Conservation (phyloP, 805 yeast genomes). For the Candida odintsovae region DNA sequence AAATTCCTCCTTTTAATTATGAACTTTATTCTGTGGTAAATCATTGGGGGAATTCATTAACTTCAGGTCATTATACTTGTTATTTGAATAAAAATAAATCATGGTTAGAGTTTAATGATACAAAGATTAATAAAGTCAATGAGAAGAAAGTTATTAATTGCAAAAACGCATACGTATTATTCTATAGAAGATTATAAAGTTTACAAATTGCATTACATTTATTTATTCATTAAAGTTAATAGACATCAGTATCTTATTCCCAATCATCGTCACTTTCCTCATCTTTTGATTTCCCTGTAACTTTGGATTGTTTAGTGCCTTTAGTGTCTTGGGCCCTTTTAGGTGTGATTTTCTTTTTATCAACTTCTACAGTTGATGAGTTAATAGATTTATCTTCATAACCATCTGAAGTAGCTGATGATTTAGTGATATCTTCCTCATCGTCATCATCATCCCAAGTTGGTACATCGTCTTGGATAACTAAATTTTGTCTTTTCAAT, state of each 20-base stretch:
- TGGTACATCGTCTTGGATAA: slow-evolving; percentile 43
- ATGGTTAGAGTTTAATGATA: slow-evolving; percentile 75
- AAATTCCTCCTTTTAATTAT: slow-evolving; percentile 74
- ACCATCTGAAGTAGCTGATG: slow-evolving; percentile 28
- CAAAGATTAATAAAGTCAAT: slow-evolving; percentile 51
- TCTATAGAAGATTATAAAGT: slow-evolving; percentile 45
- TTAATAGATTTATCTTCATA: slow-evolving; percentile 34
- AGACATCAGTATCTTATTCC: slow-evolving; percentile 34
- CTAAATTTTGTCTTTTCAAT: slow-evolving; percentile 28
- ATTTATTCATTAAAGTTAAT: no score
- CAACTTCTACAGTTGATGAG: slow-evolving; percentile 31
- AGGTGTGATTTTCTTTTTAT: slow-evolving; percentile 1
- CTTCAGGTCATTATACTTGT: slow-evolving; percentile 87
- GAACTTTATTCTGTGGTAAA: slow-evolving; percentile 75
- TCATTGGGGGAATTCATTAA: slow-evolving; percentile 67
- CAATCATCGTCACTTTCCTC: slow-evolving; percentile 55
- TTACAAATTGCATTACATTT: background rate
- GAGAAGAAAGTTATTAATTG: slow-evolving; percentile 53
- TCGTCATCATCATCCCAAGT: slow-evolving; percentile 12
- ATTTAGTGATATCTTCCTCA: slow-evolving; percentile 35
- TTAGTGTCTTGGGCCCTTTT: background rate
- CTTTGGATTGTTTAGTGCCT: slow-evolving; percentile 2
- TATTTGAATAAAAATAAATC: slow-evolving; percentile 61
- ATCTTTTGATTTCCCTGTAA: slow-evolving; percentile 19
- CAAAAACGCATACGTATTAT: slow-evolving; percentile 73